Evolutionary conservation across 139 green algal species (phyloP).

Genomic region (Trebouxia sp.): DNA sequence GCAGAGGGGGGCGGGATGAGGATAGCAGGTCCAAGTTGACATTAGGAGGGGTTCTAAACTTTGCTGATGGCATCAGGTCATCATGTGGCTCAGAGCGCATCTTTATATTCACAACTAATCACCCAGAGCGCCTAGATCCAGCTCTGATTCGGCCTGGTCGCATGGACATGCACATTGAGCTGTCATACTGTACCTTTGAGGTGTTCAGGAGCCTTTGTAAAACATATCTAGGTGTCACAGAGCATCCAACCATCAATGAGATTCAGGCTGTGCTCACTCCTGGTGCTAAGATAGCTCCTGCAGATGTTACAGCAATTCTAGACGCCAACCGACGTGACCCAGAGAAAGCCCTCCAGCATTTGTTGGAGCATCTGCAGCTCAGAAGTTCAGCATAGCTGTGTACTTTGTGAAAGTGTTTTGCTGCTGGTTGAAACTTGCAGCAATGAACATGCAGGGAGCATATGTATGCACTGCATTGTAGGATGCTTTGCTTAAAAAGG

Average conservation of each 20-base stretch:
- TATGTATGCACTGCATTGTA: no score
- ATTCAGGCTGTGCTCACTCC: not conserved
- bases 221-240: not conserved
- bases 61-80: conserved; percentile 34
- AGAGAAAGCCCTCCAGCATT: not conserved
- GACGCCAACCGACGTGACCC: not conserved
- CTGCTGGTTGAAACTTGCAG: no score
- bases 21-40: conserved; percentile 23
- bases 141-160: conserved; percentile 72
- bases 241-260: not conserved
- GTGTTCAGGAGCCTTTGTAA: not conserved
- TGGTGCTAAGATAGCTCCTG: not conserved
- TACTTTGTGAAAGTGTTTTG: no score
- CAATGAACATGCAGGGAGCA: no score
- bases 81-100: conserved; percentile 33
- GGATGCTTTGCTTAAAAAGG: no score
- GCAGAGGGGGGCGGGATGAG: not conserved
- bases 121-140: conserved; percentile 70
- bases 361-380: not conserved
- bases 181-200: conserved; percentile 20
- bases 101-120: conserved; percentile 67
- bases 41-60: conserved; percentile 28
- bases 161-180: conserved; percentile 54
- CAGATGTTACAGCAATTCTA: conserved; percentile 5
- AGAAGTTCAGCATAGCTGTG: no score